These are phyloP conservation scores for Phtheirospermum japonicum DNA, from an alignment of 257 asterid genomes.

Conservation along the genomic window DNA sequence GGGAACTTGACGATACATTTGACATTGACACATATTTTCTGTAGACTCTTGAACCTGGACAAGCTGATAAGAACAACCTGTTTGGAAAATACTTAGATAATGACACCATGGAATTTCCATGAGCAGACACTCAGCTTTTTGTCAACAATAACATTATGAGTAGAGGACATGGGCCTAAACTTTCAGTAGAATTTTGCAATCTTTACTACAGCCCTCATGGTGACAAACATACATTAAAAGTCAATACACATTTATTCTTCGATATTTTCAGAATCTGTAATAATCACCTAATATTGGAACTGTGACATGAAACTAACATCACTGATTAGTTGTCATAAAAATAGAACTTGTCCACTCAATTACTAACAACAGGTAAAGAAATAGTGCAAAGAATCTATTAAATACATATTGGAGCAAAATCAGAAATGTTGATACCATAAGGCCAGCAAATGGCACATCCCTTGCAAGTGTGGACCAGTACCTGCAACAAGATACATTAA, in stretches of 20 bases:
- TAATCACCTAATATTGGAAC: background rate
- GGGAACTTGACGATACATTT: constrained; percentile 2
- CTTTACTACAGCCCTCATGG: background rate
- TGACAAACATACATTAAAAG: background rate
- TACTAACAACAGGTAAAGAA: constrained; percentile 11
- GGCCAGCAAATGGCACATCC: constrained; percentile 88
- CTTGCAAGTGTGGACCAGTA: constrained; percentile 83
- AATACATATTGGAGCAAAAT: constrained; percentile 16
- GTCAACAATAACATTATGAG: constrained; percentile 10
- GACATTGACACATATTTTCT: constrained; percentile 5
- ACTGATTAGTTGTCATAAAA: constrained; percentile 2
- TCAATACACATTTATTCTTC: background rate
- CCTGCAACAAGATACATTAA: constrained; percentile 40
- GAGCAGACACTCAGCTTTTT: background rate
- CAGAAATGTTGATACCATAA: constrained; percentile 53
- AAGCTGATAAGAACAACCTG: background rate
- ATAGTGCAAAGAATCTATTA: constrained; percentile 15
- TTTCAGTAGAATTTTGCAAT: background rate
- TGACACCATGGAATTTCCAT: constrained; percentile 6
- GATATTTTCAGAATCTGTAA: constrained; percentile 3
- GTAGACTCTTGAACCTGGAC: background rate
- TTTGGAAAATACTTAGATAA: background rate
- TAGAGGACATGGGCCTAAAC: constrained; percentile 3
- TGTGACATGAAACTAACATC: background rate
- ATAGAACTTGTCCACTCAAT: background rate